phyloP scores from a whole-genome alignment of 768 basidiomycete genomes.

The Dentipellis sp. region DNA sequence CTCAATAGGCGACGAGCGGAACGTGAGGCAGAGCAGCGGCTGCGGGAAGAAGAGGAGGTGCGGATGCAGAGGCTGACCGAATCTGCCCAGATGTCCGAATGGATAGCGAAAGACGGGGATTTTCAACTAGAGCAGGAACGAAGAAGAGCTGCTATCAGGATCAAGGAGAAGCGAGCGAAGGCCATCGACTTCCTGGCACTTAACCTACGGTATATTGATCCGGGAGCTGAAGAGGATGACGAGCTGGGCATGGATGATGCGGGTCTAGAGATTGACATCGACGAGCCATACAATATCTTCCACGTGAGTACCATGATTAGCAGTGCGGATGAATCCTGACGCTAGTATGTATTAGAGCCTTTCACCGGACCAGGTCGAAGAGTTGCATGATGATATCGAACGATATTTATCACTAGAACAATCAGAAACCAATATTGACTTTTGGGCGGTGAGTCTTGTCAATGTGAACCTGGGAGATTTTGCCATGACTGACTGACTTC shows the following conservation, averaged over 20 bases:
- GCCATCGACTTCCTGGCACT: conserved; percentile 97
- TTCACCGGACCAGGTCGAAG: conserved; percentile 78
- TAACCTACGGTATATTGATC: conserved; percentile 88
- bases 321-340: background rate
- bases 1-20: conserved; percentile 87
- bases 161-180: conserved; percentile 94
- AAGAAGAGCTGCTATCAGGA: conserved; percentile 82
- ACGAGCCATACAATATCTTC: conserved; percentile 97
- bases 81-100: conserved; percentile 96
- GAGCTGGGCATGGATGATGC: conserved; percentile 66
- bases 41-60: conserved; percentile 90
- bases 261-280: conserved; percentile 94
- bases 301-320: conserved; percentile 49
- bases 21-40: conserved; percentile 78
- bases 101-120: conserved; percentile 94
- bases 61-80: conserved; percentile 85
- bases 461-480: background rate
- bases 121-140: conserved; percentile 96
- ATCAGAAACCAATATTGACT: conserved; percentile 80
- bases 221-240: conserved; percentile 55
- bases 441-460: conserved; percentile 75
- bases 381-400: conserved; percentile 91
- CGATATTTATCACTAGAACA: conserved; percentile 84
- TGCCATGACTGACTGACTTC: background rate
- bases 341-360: conserved; percentile 53